These are phyloP conservation scores for Acacia melanoxylon DNA, from an alignment of 306 rosid genomes.

Conservation along the genomic window DNA sequence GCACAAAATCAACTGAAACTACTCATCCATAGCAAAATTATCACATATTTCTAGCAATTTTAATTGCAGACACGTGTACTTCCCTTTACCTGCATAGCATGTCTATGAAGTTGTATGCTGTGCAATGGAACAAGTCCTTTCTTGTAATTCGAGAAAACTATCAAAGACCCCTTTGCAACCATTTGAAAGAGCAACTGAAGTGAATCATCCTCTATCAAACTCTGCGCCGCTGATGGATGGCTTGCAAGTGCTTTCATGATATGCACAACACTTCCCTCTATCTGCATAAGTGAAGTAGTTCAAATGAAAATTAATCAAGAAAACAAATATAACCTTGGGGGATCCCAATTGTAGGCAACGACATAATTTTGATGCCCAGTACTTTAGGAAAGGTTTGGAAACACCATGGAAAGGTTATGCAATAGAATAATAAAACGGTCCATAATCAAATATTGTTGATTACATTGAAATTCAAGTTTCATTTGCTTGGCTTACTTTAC, in stretches of 20 bases:
- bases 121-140: constrained; percentile 96
- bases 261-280: constrained; percentile 96
- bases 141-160: constrained; percentile 71
- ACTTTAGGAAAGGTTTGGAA: neutral
- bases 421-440: constrained; percentile 6
- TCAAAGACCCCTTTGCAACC: constrained; percentile 92
- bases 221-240: constrained; percentile 93
- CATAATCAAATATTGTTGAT: no score
- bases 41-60: constrained; percentile 12
- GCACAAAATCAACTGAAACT: constrained; percentile 32
- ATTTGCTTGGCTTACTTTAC: neutral
- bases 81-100: constrained; percentile 91
- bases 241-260: constrained; percentile 97
- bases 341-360: neutral
- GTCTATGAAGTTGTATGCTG: constrained; percentile 97
- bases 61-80: constrained; percentile 23
- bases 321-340: neutral
- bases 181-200: constrained; percentile 91
- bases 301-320: constrained; percentile 18
- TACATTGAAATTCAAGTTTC: constrained; percentile 1
- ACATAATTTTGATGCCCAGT: neutral
- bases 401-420: neutral
- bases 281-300: constrained; percentile 51
- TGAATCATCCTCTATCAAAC: constrained; percentile 95
- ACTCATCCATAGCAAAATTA: constrained; percentile 19